phyloP scores from a whole-genome alignment of 179 eudicot genomes.

The Silene coronaria region DNA sequence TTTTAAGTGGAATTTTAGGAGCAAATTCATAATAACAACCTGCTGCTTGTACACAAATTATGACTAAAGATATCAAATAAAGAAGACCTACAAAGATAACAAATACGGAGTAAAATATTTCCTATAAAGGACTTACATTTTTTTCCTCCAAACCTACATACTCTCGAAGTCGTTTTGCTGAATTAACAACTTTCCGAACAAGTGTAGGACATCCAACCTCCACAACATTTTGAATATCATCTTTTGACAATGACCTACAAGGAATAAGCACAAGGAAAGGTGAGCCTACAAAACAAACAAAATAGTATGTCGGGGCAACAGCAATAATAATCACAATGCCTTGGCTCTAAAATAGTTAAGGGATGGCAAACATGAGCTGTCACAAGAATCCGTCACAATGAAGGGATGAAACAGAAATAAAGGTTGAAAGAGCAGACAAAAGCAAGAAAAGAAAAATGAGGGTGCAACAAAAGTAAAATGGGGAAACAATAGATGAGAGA shows the following conservation, averaged over 20 bases:
- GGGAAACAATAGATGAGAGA: background rate
- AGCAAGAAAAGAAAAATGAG: background rate
- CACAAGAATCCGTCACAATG: background rate
- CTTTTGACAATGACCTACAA: conserved; percentile 56
- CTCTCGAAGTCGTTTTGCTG: conserved; percentile 79
- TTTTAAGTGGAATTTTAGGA: background rate
- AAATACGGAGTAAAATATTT: background rate
- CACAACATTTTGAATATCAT: conserved; percentile 59
- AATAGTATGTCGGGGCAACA: background rate
- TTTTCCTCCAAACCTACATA: conserved; percentile 64
- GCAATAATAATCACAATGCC: background rate
- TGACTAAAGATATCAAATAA: too few relatives aligned
- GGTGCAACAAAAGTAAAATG: background rate
- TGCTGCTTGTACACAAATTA: too few relatives aligned
- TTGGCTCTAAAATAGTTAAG: background rate
- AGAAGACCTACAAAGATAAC: background rate
- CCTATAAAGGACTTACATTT: conserved; percentile 46
- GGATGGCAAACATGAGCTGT: background rate
- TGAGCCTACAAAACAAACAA: background rate
- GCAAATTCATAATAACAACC: background rate
- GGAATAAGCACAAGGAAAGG: background rate
- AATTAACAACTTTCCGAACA: conserved; percentile 72
- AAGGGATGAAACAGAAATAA: background rate
- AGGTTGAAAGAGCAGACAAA: background rate
- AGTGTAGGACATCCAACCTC: conserved; percentile 80